Base-by-base conservation (phyloP, 1,139 yeast genomes). In the Magnusiomyces paraingens region DNA sequence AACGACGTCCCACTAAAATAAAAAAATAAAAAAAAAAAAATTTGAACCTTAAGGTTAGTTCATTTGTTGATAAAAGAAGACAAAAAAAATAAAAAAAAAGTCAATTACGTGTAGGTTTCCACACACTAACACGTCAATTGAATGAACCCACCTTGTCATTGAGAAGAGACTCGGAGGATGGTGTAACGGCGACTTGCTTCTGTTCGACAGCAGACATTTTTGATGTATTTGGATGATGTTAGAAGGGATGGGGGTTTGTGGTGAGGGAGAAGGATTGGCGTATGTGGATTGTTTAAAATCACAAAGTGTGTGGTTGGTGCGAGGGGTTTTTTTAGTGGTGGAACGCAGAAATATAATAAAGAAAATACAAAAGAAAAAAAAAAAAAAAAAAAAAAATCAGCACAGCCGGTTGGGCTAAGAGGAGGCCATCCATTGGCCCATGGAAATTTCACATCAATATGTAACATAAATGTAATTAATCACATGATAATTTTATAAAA, bases 1-100 rank as follows among this genome's bases (percentile, higher is more conserved):
- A 55, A 91, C 97, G 61, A 91, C 89, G 70, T 94, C 99, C 99
- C 99, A 94, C 80, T 81, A 57, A 57, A 48, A 39, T 36, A 22
- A 48, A 36, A 22, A n/a, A 42, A 38, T 8, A 15, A 35, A n/a
- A n/a, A n/a, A n/a, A n/a, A n/a, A n/a, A n/a, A n/a, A n/a, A n/a
- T n/a, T n/a, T n/a, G n/a, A 36, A n/a, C 26, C 26, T n/a, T 5
- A 4, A 4, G 22, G 32, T 39, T 44, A 29, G 51, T 48, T 44
- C 17, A 21, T 35, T 41, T n/a, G 15, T 15, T 1, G 17, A 22
- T 10, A 17, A n/a, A 6, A 29, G 10, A 26, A 20, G n/a, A 20
- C 29, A 22, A 14, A 38, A 40, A 14, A 26, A 17, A 29, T n/a
- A n/a, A n/a, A n/a, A n/a, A n/a, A n/a, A n/a, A n/a, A n/a, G n/a